phyloP scores from a whole-genome alignment of 768 basidiomycete species.

The Auriscalpium microsporum region DNA sequence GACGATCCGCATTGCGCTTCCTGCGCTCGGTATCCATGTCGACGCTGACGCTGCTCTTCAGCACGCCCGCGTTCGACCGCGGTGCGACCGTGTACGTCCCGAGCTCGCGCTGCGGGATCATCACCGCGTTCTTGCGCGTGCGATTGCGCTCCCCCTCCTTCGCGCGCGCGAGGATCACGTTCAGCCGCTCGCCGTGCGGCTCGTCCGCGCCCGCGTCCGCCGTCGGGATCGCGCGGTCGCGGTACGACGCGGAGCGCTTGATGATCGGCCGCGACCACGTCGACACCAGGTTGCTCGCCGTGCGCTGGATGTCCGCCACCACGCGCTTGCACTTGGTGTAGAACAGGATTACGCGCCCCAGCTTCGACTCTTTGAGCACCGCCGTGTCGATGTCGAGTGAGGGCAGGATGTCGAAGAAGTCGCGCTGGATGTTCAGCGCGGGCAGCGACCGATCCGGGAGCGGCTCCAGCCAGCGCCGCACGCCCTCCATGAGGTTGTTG shows the following conservation, averaged over 20 bases:
- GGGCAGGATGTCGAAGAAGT: constrained; percentile 74
- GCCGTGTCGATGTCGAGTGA: constrained; percentile 91
- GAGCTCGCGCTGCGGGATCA: constrained; percentile 70
- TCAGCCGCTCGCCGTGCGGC: constrained; percentile 45
- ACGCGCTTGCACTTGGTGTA: constrained; percentile 95
- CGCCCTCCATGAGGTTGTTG: constrained; percentile 87
- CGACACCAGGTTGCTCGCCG: constrained; percentile 77
- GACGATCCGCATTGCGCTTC: constrained; percentile 64
- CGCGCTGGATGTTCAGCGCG: constrained; percentile 90
- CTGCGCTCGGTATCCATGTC: constrained; percentile 69
- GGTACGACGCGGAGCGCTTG: constrained; percentile 77
- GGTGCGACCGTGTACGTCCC: constrained; percentile 80
- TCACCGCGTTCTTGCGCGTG: constrained; percentile 70
- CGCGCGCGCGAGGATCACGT: constrained; percentile 60
- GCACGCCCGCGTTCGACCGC: constrained; percentile 41
- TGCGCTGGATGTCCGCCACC: constrained; percentile 68
- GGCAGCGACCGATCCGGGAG: constrained; percentile 89
- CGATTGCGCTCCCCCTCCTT: constrained; percentile 60
- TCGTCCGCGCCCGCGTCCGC: constrained; percentile 32
- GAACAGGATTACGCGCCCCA: constrained; percentile 87
- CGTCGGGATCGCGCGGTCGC: constrained; percentile 61
- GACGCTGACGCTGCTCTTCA: constrained; percentile 48
- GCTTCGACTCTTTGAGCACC: constrained; percentile 83
- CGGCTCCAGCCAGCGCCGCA: constrained; percentile 88
- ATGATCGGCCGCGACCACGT: constrained; percentile 88